phyloP scores from a whole-genome alignment of 805 yeast species.

The Nakazawaea siamensis region DNA sequence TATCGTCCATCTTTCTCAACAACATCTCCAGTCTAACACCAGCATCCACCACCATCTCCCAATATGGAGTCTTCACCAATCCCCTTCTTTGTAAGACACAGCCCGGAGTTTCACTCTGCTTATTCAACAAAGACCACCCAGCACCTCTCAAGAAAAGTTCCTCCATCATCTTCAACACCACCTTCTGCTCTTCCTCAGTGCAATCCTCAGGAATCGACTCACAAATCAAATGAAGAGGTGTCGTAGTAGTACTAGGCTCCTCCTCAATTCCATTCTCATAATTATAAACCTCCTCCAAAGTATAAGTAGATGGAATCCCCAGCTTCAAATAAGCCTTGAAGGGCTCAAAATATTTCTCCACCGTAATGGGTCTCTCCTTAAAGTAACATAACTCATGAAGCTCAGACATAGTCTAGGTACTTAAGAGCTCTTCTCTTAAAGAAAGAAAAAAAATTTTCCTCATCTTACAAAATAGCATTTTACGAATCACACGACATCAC shows the following conservation, averaged over 20 bases:
- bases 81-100: slow-evolving; percentile 55
- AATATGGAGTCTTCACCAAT: slow-evolving; percentile 27
- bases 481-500: too few relatives aligned
- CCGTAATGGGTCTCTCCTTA: slow-evolving; percentile 41
- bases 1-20: slow-evolving; percentile 60
- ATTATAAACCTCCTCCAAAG: slow-evolving; percentile 66
- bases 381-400: slow-evolving; percentile 57
- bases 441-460: not conserved
- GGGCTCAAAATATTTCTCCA: slow-evolving; percentile 30
- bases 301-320: slow-evolving; percentile 80
- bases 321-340: slow-evolving; percentile 39
- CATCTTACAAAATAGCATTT: too few relatives aligned
- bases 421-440: not conserved
- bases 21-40: slow-evolving; percentile 87
- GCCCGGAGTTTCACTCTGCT: slow-evolving; percentile 73
- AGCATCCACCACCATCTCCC: slow-evolving; percentile 58
- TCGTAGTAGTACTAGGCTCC: slow-evolving; percentile 46
- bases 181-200: slow-evolving; percentile 27
- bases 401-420: slow-evolving; percentile 51
- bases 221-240: slow-evolving; percentile 69
- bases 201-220: slow-evolving; percentile 38
- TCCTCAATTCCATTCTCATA: slow-evolving; percentile 35
- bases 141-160: slow-evolving; percentile 78
- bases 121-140: slow-evolving; percentile 81
- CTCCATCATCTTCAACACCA: slow-evolving; percentile 49